Evolutionary conservation across 805 yeast genomes (phyloP).

Genomic region (Schwanniomyces pseudopolymorphus): DNA sequence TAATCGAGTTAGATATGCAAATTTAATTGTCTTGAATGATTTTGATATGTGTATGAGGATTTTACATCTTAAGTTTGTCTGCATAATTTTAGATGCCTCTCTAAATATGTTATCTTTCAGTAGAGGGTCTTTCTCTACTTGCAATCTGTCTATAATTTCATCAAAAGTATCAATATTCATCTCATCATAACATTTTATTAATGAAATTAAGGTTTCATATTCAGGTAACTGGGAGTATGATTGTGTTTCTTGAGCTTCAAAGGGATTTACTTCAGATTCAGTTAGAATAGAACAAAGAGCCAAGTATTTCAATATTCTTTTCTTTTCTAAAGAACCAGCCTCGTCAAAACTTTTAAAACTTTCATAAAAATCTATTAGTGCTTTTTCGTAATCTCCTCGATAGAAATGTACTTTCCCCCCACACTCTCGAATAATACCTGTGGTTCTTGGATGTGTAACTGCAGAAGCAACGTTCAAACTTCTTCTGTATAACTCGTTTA

Average conservation of each 20-base stretch:
- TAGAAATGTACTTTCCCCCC: slow-evolving; percentile 70
- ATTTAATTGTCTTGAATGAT: slow-evolving; percentile 29
- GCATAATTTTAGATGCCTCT: slow-evolving; percentile 24
- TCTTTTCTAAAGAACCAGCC: slow-evolving; percentile 47
- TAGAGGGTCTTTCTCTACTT: slow-evolving; percentile 20
- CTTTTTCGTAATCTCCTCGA: slow-evolving; percentile 56
- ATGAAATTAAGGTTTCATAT: slow-evolving; percentile 23
- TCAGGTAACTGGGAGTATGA: slow-evolving; percentile 41
- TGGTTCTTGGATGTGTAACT: slow-evolving; percentile 71
- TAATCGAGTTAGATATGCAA: slow-evolving; percentile 22
- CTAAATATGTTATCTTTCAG: slow-evolving; percentile 29
- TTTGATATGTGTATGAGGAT: slow-evolving; percentile 26
- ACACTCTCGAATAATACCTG: slow-evolving; percentile 75
- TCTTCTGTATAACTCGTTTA: slow-evolving; percentile 50
- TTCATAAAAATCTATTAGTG: slow-evolving; percentile 60
- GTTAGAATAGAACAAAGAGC: slow-evolving; percentile 61
- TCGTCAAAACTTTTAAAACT: slow-evolving; percentile 46
- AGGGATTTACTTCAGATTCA: slow-evolving; percentile 68
- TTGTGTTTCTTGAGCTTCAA: slow-evolving; percentile 69
- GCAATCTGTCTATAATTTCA: slow-evolving; percentile 15
- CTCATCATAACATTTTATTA: slow-evolving; percentile 32
- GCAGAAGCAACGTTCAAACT: slow-evolving; percentile 49
- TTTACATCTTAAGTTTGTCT: slow-evolving; percentile 30
- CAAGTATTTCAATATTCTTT: slow-evolving; percentile 57
- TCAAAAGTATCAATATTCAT: slow-evolving; percentile 22